phyloP scores from a whole-genome alignment of 2,329 filamentous ascomycete species.

The Raffaelea ambrosiae region DNA sequence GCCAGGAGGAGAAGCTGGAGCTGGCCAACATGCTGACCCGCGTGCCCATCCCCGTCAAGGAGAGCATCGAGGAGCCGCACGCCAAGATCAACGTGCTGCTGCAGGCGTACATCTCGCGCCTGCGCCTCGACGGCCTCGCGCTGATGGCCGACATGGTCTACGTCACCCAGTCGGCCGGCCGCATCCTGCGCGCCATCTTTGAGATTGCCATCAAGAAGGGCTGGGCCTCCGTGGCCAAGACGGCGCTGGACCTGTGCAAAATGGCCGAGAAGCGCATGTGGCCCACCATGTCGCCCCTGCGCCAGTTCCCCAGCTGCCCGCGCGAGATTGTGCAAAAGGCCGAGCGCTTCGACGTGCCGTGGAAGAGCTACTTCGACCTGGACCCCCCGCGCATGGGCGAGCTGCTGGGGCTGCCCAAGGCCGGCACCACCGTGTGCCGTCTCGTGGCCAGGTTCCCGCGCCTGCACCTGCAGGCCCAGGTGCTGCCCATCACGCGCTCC shows the following conservation, averaged over 20 bases:
- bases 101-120: constrained; percentile 90
- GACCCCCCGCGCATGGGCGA: constrained; percentile 96
- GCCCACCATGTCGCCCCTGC: constrained; percentile 94
- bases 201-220: constrained; percentile 97
- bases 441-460: constrained; percentile 89
- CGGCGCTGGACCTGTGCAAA: constrained; percentile 89
- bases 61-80: constrained; percentile 92
- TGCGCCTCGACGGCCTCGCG: constrained; percentile 88
- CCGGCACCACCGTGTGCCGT: constrained; percentile 75
- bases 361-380: constrained; percentile 89
- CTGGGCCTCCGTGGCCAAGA: constrained; percentile 89
- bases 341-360: constrained; percentile 89
- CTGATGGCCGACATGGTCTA: constrained; percentile 99
- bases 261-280: constrained; percentile 99
- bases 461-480: constrained; percentile 84
- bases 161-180: constrained; percentile 93
- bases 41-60: constrained; percentile 94
- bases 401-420: constrained; percentile 76
- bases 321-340: constrained; percentile 84
- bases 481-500: constrained; percentile 89
- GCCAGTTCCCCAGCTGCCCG: constrained; percentile 79
- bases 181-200: constrained; percentile 90
- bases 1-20: constrained; percentile 95
- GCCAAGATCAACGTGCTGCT: constrained; percentile 97
- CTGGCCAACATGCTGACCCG: constrained; percentile 81